Conservation (phyloP, 306 rosid species). For the Fragaria iinumae region DNA sequence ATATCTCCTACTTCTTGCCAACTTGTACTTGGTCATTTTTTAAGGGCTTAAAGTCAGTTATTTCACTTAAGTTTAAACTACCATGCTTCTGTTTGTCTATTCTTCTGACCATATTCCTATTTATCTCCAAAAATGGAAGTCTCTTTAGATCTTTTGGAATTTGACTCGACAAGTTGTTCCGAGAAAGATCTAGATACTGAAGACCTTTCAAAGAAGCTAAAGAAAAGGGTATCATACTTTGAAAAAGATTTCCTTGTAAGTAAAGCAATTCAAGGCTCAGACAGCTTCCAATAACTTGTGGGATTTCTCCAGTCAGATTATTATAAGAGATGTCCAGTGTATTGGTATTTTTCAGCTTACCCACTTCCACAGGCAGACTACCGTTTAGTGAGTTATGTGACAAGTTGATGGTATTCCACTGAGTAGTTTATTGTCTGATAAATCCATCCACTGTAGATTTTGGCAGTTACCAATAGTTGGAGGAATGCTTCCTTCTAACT, state of each 20-base stretch:
- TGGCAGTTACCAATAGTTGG: constrained; percentile 20
- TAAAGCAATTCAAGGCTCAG: constrained; percentile 22
- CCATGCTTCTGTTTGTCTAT: no score
- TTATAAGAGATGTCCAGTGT: constrained; percentile 32
- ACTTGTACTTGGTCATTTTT: no score
- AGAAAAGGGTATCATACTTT: constrained; percentile 26
- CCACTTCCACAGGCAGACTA: constrained; percentile 20
- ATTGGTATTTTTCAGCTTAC: constrained; percentile 8
- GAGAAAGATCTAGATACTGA: no score
- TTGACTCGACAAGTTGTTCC: no score
- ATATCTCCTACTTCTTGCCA: no score
- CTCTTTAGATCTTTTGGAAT: not conserved
- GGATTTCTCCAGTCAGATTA: constrained; percentile 27
- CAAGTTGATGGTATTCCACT: constrained; percentile 37
- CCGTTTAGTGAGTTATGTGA: constrained; percentile 33
- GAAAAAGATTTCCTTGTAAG: constrained; percentile 27
- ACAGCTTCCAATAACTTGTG: constrained; percentile 29
- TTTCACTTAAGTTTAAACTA: no score
- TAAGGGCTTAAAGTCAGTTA: no score
- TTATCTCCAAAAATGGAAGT: not conserved
- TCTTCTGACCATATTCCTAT: no score
- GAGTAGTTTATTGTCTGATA: constrained; percentile 19
- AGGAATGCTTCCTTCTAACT: constrained; percentile 38
- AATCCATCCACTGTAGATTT: not conserved
- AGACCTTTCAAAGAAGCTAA: no score